A percentile compares a stretch with the other conserved stretches of the same genome.
Evolutionary conservation across 306 rosid genomes (phyloP).

Genomic region (Prunus salicina): DNA sequence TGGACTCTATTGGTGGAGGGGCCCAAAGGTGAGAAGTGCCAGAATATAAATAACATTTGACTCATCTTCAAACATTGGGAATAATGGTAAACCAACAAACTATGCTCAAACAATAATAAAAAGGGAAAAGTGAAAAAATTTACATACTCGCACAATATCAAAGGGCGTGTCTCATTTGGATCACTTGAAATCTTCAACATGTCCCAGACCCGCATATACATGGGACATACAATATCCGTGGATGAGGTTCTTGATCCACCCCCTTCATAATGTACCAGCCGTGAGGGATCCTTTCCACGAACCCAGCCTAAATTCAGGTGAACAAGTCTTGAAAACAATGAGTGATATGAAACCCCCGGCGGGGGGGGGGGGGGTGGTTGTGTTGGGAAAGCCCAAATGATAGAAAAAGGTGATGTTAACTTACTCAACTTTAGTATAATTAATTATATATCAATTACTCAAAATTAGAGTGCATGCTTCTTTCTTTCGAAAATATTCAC

Average conservation of each 20-base stretch:
- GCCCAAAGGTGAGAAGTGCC: background rate
- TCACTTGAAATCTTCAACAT: slow-evolving; percentile 86
- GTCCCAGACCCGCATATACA: slow-evolving; percentile 99
- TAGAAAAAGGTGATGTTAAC: background rate
- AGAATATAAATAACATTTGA: background rate
- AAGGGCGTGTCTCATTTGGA: slow-evolving; percentile 81
- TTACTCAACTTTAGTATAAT: background rate
- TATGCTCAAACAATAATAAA: background rate
- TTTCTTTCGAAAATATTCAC: background rate
- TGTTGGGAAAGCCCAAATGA: background rate
- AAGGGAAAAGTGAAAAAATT: background rate
- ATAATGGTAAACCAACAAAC: background rate
- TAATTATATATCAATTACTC: background rate
- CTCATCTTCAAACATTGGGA: background rate
- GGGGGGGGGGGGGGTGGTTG: no score
- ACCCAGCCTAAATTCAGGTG: slow-evolving; percentile 66
- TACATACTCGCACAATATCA: slow-evolving; percentile 92
- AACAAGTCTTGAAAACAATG: slow-evolving; percentile 3
- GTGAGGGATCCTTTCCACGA: slow-evolving; percentile 80
- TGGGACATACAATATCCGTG: slow-evolving; percentile 92
- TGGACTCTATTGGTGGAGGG: background rate
- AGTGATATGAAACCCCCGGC: background rate
- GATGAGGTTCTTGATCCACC: slow-evolving; percentile 91
- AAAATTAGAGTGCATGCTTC: background rate
- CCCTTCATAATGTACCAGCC: slow-evolving; percentile 88